Evolutionary conservation across 75 land plant species (phyloP).

Genomic region (Cryptomeria japonica): DNA sequence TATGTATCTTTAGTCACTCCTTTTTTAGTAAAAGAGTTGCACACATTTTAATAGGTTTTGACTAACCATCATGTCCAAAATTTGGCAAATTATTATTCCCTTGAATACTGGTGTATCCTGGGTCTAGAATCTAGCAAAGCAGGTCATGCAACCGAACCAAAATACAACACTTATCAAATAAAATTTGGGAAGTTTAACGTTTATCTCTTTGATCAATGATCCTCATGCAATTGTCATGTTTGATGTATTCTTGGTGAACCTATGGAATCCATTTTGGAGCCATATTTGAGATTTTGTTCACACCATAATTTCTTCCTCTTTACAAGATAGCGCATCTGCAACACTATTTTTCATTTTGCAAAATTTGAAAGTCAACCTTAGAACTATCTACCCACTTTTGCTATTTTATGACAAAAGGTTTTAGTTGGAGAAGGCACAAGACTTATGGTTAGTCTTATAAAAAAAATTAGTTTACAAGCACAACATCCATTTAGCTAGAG

Average conservation of each 20-base stretch:
- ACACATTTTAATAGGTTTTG: not conserved
- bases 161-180: not conserved
- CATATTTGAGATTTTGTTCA: not conserved
- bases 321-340: not conserved
- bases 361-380: constrained; percentile 12
- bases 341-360: not conserved
- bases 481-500: constrained; percentile 8
- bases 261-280: not conserved
- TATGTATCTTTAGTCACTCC: not conserved
- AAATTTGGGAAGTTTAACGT: no score
- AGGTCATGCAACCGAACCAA: not conserved
- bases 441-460: constrained; percentile 9
- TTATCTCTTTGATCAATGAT: no score
- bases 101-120: not conserved
- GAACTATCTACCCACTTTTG: constrained; percentile 4
- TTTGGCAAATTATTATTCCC: not conserved
- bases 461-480: constrained; percentile 3
- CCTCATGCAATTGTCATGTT: not conserved
- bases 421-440: constrained; percentile 3
- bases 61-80: not conserved
- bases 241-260: not conserved
- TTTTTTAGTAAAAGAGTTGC: not conserved
- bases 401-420: not conserved
- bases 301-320: not conserved
- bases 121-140: not conserved